A percentile compares a stretch with the other conserved stretches of the same genome.
Evolutionary conservation across 1,284 basidiomycete genomes (phyloP).

Genomic region (Sanguinoderma infundibulare): DNA sequence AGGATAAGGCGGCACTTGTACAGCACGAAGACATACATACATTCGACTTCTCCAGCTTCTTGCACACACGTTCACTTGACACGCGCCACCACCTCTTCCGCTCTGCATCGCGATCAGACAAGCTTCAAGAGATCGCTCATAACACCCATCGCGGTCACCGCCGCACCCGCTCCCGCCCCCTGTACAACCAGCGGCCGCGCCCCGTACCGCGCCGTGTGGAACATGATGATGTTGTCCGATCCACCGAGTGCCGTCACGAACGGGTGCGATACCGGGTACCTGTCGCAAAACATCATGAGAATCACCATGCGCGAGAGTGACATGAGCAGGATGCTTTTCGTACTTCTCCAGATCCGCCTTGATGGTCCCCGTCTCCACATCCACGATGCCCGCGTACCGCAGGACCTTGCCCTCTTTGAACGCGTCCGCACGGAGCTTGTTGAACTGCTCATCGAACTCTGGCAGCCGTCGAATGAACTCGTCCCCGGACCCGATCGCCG

Average conservation of each 20-base stretch:
- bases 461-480: conserved; percentile 85
- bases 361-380: conserved; percentile 74
- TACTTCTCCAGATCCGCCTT: conserved; percentile 90
- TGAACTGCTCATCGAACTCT: conserved; percentile 86
- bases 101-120: too few relatives aligned
- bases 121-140: conserved; percentile 81
- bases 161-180: conserved; percentile 94
- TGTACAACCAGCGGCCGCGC: conserved; percentile 90
- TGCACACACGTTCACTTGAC: not conserved
- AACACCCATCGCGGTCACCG: conserved; percentile 98
- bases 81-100: not conserved
- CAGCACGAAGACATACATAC: not conserved
- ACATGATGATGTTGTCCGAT: conserved; percentile 98
- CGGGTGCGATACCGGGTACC: conserved; percentile 88
- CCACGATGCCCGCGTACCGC: conserved; percentile 94
- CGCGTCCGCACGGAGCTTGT: conserved; percentile 78
- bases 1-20: not conserved
- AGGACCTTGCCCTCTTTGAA: conserved; percentile 82
- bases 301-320: not conserved
- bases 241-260: conserved; percentile 96
- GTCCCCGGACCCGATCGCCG: conserved; percentile 70
- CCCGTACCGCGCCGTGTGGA: conserved; percentile 91
- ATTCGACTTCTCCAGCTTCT: not conserved
- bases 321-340: conserved; percentile 28
- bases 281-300: conserved; percentile 35